These are phyloP conservation scores for Arthrinium puccinioides DNA, from an alignment of 2,329 filamentous ascomycete species.

Conservation along the genomic window DNA sequence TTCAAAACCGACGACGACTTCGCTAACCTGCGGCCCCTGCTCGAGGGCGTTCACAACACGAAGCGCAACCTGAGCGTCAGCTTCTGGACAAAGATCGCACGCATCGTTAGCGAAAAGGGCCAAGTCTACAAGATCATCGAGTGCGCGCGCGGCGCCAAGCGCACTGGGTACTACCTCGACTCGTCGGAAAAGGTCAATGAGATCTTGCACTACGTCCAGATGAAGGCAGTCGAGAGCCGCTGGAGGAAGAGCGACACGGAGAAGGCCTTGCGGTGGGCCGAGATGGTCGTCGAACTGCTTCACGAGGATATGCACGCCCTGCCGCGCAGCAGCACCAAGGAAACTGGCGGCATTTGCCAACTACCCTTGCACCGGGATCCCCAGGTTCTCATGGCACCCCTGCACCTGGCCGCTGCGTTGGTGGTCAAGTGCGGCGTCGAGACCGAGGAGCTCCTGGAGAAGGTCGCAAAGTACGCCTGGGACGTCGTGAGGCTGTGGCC, in stretches of 20 bases:
- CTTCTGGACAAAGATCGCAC: slow-evolving; percentile 32
- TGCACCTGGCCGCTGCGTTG: slow-evolving; percentile 36
- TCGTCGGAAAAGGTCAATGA: slow-evolving; percentile 32
- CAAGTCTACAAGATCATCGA: slow-evolving; percentile 41
- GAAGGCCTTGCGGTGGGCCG: slow-evolving; percentile 36
- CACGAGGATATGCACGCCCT: slow-evolving; percentile 37
- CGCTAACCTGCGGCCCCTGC: slow-evolving; percentile 42
- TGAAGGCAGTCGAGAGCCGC: slow-evolving; percentile 31
- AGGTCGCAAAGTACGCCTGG: slow-evolving; percentile 28
- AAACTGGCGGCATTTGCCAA: slow-evolving; percentile 6
- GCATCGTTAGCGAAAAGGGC: slow-evolving; percentile 31
- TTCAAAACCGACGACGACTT: slow-evolving; percentile 45
- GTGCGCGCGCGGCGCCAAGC: slow-evolving; percentile 35
- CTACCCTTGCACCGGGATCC: slow-evolving; percentile 33
- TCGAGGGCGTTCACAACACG: slow-evolving; percentile 41
- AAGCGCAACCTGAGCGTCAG: slow-evolving; percentile 26
- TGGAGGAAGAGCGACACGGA: slow-evolving; percentile 28
- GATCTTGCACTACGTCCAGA: slow-evolving; percentile 30
- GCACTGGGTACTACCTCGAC: slow-evolving; percentile 38
- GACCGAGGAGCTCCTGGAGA: slow-evolving; percentile 22
- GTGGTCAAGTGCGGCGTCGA: slow-evolving; percentile 23
- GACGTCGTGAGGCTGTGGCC: slow-evolving; percentile 34
- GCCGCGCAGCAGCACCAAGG: too few relatives aligned
- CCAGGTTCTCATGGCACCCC: slow-evolving; percentile 30
- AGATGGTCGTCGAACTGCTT: slow-evolving; percentile 42